Evolutionary conservation across 805 yeast species (phyloP), one percentile per base, ranked within the genome.

Genomic region (Nakazawaea wyomingensis): DNA sequence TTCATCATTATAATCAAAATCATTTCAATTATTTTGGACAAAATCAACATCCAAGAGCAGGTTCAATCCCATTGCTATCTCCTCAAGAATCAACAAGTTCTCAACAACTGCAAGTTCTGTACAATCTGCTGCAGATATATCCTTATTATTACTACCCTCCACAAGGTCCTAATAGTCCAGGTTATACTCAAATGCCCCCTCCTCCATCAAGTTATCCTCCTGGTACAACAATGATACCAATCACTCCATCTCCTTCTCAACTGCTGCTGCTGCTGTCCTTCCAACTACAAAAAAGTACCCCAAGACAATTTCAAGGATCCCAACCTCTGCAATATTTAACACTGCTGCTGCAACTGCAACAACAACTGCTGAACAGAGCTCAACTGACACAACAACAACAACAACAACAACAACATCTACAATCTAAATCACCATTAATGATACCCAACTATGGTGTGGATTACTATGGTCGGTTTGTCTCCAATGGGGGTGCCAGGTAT

Each of bases 1-100:
- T 61, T 22, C 64, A 60, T 48, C 66, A 62, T 40, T 59, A 62
- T 41, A 59, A 53, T 42, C 68, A 63, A 44, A 63, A 62, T 43
- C 64, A 61, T 43, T 44, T 62, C 18, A 43, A 24, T 18, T 43
- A 43, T 20, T 16, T 16, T 14, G 14, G 21, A 8, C 26, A 11
- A 18, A 27, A 5, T 16, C 24, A 29, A 6, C 39, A 27, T 5
- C 32, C 20, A 5, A 28, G 39, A 27, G 14, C 33, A 11, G 39
- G 34, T 20, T 14, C 22, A 17, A 10, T 30, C 7, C 19, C 41
- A 13, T 14, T 38, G 5, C 6, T 30, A 21, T 21, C 41, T 14
- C 18, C 35, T 22, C 33, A 34, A 19, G 36, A 41, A 20, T 40
- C 5, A 11, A 19, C 27, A 10, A n/a, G 7, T 17, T 32, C 29